phyloP scores from a whole-genome alignment of 495 filamentous ascomycete species.

The Haplographium delicatum region DNA sequence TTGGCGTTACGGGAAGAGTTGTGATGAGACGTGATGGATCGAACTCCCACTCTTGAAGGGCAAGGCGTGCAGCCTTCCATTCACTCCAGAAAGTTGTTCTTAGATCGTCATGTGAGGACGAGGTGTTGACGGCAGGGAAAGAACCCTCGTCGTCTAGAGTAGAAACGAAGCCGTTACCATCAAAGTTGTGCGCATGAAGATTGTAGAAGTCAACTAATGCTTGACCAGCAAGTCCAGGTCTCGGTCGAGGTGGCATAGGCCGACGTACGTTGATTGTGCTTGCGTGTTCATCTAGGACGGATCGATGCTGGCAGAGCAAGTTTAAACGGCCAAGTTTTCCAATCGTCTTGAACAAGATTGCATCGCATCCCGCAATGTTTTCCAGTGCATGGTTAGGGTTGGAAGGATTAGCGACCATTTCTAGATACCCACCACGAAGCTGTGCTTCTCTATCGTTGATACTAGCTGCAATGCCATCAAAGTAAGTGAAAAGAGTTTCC shows the following conservation, averaged over 20 bases:
- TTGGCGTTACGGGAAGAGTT: constrained; percentile 37
- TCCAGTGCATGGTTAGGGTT: constrained; percentile 75
- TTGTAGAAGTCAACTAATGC: constrained; percentile 47
- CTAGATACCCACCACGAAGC: constrained; percentile 62
- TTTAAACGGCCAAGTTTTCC: constrained; percentile 79
- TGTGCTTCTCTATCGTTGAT: constrained; percentile 92
- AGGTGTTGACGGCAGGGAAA: constrained; percentile 11
- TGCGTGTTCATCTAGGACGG: constrained; percentile 35
- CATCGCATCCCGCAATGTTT: constrained; percentile 84
- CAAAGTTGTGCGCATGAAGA: constrained; percentile 50
- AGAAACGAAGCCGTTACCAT: constrained; percentile 56
- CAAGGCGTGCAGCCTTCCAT: constrained; percentile 72
- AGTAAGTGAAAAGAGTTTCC: constrained; percentile 93
- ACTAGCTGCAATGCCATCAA: constrained; percentile 88
- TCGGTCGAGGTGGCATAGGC: constrained; percentile 25
- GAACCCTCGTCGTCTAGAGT: constrained; percentile 35
- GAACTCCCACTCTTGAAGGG: constrained; percentile 78
- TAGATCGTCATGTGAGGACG: constrained; percentile 39
- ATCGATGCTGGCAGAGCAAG: constrained; percentile 73
- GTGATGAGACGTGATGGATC: constrained; percentile 43
- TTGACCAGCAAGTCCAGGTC: constrained; percentile 33
- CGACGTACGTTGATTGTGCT: constrained; percentile 20
- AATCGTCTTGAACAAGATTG: constrained; percentile 71
- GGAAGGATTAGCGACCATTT: constrained; percentile 48
- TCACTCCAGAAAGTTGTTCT: constrained; percentile 73